These are phyloP conservation scores for Cicer yamashitae DNA, from an alignment of 306 rosid genomes.

Conservation along the genomic window DNA sequence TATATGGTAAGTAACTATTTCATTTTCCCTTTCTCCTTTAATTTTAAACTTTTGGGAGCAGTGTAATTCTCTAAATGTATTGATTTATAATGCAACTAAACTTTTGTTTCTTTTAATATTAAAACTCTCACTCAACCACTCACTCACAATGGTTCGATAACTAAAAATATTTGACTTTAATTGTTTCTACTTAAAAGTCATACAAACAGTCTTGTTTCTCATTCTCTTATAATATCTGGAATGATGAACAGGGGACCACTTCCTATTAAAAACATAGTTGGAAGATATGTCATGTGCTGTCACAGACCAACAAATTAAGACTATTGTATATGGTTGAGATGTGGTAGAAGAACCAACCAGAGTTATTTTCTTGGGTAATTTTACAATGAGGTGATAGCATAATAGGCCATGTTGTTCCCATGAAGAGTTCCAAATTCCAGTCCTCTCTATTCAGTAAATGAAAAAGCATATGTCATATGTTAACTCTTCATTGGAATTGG, in stretches of 20 bases:
- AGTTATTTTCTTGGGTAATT: slow-evolving; percentile 22
- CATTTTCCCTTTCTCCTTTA: not conserved
- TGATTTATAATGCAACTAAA: not conserved
- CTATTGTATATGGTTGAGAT: not conserved
- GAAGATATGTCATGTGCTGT: slow-evolving; percentile 50
- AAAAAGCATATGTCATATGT: slow-evolving; percentile 3
- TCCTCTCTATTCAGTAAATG: slow-evolving; percentile 3
- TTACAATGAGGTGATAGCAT: slow-evolving; percentile 11
- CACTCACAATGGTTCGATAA: not conserved
- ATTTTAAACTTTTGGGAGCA: not conserved
- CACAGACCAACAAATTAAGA: slow-evolving; percentile 55
- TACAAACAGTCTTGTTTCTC: not conserved
- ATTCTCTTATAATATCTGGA: slow-evolving; percentile 35
- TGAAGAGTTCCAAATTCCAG: slow-evolving; percentile 21
- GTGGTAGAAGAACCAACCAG: slow-evolving; percentile 24
- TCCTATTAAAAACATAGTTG: slow-evolving; percentile 53
- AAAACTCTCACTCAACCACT: not conserved
- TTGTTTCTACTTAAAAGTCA: no score
- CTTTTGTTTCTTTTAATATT: not conserved
- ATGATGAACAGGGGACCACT: slow-evolving; percentile 56
- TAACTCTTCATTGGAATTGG: slow-evolving; percentile 35
- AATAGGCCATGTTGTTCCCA: slow-evolving; percentile 23
- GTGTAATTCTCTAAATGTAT: not conserved
- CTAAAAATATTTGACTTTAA: not conserved
- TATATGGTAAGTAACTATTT: slow-evolving; percentile 61